phyloP scores from a whole-genome alignment of 1,284 basidiomycete genomes.

The Fomitopsis palustris region DNA sequence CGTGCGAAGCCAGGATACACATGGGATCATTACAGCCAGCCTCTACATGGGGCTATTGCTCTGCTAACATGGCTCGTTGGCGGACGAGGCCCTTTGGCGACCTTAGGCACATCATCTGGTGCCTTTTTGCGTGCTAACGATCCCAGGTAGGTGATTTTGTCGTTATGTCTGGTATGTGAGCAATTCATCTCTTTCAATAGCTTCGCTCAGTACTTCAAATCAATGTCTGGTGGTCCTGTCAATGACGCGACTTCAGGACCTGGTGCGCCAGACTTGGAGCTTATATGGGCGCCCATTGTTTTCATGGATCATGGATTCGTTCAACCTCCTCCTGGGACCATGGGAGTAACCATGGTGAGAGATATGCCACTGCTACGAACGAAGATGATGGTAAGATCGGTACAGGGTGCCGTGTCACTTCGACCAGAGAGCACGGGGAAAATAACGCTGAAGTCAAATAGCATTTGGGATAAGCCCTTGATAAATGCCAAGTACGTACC shows the following conservation, averaged over 20 bases:
- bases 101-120: conserved; percentile 12
- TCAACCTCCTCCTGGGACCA: not conserved
- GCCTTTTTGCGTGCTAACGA: conserved; percentile 29
- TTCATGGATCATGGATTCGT: not conserved
- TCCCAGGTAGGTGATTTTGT: conserved; percentile 14
- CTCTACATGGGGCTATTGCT: conserved; percentile 10
- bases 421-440: conserved; percentile 30
- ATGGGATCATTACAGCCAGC: conserved; percentile 27
- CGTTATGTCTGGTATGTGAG: too few relatives aligned
- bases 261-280: not conserved
- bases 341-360: not conserved
- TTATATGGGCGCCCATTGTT: not conserved
- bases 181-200: too few relatives aligned
- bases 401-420: conserved; percentile 24
- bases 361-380: too few relatives aligned
- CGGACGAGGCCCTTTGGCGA: conserved; percentile 25
- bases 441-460: conserved; percentile 31
- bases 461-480: conserved; percentile 34
- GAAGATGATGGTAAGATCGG: not conserved
- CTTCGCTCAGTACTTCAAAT: too few relatives aligned
- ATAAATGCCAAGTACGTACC: conserved; percentile 39
- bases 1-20: conserved; percentile 24
- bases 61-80: conserved; percentile 27
- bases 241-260: not conserved
- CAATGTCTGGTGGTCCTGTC: too few relatives aligned